Conservation (phyloP, 176 grass and related monocot species). For the Ensete ventricosum region DNA sequence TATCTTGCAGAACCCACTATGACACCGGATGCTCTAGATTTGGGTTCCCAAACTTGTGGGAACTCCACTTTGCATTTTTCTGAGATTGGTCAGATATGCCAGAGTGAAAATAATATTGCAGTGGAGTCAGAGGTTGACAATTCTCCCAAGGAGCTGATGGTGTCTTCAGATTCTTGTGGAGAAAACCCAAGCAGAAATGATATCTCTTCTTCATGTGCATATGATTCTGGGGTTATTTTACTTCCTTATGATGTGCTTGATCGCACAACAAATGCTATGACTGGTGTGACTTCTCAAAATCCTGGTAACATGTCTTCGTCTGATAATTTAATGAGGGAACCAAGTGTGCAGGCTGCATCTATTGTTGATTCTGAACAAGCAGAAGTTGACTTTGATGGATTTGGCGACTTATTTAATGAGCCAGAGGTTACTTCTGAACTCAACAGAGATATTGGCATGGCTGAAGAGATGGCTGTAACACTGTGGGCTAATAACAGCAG, state of each 20-base stretch:
- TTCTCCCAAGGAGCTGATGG: slow-evolving; percentile 26
- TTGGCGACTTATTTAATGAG: slow-evolving; percentile 87
- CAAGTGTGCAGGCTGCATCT: slow-evolving; percentile 21
- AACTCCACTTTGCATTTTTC: slow-evolving; percentile 7
- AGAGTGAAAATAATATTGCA: slow-evolving; percentile 25
- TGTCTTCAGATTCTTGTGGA: slow-evolving; percentile 29
- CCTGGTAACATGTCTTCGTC: slow-evolving; percentile 25
- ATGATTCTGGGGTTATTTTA: slow-evolving; percentile 40
- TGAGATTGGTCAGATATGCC: slow-evolving; percentile 28
- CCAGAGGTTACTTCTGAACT: slow-evolving; percentile 66
- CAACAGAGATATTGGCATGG: slow-evolving; percentile 33
- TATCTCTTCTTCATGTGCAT: slow-evolving; percentile 20
- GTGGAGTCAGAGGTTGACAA: slow-evolving; percentile 22
- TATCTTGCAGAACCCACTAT: neutral
- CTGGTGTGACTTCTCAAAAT: slow-evolving; percentile 27
- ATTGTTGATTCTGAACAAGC: slow-evolving; percentile 24
- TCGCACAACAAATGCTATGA: slow-evolving; percentile 15
- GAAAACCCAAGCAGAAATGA: slow-evolving; percentile 33
- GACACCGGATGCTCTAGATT: slow-evolving; percentile 29
- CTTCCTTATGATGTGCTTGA: slow-evolving; percentile 52
- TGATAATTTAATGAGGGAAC: slow-evolving; percentile 28
- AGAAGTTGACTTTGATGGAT: slow-evolving; percentile 54
- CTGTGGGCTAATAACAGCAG: slow-evolving; percentile 55
- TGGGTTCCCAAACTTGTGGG: slow-evolving; percentile 38
- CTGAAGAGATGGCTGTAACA: slow-evolving; percentile 58